These are phyloP conservation scores for Cucurbita maxima DNA, from an alignment of 306 rosid genomes.

Conservation along the genomic window DNA sequence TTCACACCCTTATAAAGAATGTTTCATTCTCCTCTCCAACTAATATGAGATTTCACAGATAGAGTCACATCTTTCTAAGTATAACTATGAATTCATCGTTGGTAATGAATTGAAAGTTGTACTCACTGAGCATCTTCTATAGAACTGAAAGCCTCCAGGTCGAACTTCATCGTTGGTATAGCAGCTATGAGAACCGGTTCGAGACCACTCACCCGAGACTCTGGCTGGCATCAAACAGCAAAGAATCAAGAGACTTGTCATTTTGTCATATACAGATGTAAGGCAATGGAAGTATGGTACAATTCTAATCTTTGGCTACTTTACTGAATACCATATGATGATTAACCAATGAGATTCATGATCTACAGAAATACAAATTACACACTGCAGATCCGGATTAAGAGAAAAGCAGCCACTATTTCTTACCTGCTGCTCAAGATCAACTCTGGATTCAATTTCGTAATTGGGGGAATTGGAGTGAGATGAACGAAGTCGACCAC, in stretches of 20 bases:
- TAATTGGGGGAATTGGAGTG: slow-evolving; percentile 34
- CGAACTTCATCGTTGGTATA: slow-evolving; percentile 79
- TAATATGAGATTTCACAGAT: no score
- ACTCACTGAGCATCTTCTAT: slow-evolving; percentile 77
- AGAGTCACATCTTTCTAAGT: no score
- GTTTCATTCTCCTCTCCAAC: no score
- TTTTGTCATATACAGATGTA: not conserved
- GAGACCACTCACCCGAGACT: slow-evolving; percentile 43
- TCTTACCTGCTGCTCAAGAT: slow-evolving; percentile 71
- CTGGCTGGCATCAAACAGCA: slow-evolving; percentile 68
- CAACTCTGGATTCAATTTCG: slow-evolving; percentile 49
- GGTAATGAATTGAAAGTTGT: not conserved
- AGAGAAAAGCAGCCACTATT: not conserved
- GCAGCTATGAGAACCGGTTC: slow-evolving; percentile 74
- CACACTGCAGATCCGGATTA: not conserved
- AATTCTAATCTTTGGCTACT: not conserved
- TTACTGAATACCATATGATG: not conserved
- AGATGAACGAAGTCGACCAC: slow-evolving; percentile 53
- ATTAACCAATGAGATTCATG: not conserved
- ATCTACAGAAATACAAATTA: not conserved
- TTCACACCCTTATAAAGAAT: no score
- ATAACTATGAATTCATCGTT: slow-evolving; percentile 3
- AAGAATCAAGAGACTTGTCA: not conserved
- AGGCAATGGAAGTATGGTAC: not conserved
- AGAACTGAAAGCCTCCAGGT: slow-evolving; percentile 69